A percentile compares a stretch with the other conserved stretches of the same genome.
Evolutionary conservation across 257 asterid genomes (phyloP).

Genomic region (Fraxinus quadrangulata): DNA sequence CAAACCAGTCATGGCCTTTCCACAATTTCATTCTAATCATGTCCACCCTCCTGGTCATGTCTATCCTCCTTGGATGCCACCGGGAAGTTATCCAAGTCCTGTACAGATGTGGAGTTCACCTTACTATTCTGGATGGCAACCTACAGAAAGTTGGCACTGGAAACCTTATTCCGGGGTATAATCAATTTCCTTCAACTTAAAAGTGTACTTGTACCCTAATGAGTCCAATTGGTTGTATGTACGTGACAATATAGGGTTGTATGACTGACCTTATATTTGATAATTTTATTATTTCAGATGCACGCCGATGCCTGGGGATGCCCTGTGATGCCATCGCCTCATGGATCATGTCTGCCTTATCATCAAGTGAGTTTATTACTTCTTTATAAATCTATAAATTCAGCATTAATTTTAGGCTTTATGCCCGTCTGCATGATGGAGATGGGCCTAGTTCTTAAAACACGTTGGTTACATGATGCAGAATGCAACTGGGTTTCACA

Average conservation of each 20-base stretch:
- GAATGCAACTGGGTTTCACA: slow-evolving; percentile 25
- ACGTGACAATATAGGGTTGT: background rate
- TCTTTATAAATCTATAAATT: background rate
- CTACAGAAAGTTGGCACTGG: slow-evolving; percentile 54
- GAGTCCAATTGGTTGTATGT: background rate
- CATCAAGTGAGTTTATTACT: slow-evolving; percentile 33
- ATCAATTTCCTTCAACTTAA: background rate
- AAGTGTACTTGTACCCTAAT: background rate
- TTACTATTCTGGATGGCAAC: slow-evolving; percentile 45
- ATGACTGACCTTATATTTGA: background rate
- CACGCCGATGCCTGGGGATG: slow-evolving; percentile 59
- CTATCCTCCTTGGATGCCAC: slow-evolving; percentile 43
- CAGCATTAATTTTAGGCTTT: background rate
- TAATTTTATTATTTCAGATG: slow-evolving; percentile 27
- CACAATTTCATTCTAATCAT: slow-evolving; percentile 39
- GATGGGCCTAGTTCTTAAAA: background rate
- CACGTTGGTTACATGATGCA: slow-evolving; percentile 16
- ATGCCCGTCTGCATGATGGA: background rate
- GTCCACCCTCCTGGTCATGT: slow-evolving; percentile 32
- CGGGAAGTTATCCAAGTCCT: slow-evolving; percentile 31
- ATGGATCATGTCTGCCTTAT: slow-evolving; percentile 30
- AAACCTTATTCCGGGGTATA: slow-evolving; percentile 40
- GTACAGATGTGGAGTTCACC: slow-evolving; percentile 45
- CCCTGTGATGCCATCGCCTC: slow-evolving; percentile 42
- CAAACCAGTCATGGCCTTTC: slow-evolving; percentile 46